Conservation (phyloP, 768 basidiomycete species). For the Lactarius hengduanensis region DNA sequence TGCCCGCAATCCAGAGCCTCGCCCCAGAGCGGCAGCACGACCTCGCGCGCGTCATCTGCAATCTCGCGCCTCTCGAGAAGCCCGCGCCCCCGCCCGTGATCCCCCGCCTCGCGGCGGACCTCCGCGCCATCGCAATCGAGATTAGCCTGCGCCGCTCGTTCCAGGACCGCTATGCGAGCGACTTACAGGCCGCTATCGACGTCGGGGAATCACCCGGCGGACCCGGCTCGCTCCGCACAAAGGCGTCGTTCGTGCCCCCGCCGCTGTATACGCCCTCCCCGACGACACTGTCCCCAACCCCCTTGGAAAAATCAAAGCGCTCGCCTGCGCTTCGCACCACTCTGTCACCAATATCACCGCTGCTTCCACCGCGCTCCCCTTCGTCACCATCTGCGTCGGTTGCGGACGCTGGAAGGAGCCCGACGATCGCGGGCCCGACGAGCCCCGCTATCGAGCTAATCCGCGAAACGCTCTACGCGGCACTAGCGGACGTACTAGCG, state of each 20-base stretch:
- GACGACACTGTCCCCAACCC: constrained; percentile 26
- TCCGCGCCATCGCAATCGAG: constrained; percentile 84
- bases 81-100: constrained; percentile 45
- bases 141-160: constrained; percentile 83
- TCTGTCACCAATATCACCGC: not conserved
- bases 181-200: constrained; percentile 79
- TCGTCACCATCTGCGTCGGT: no score
- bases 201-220: constrained; percentile 41
- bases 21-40: constrained; percentile 70
- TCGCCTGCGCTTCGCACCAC: not conserved
- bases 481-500: constrained; percentile 68
- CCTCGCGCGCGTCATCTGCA: constrained; percentile 77
- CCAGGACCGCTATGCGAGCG: constrained; percentile 72
- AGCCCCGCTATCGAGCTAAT: constrained; percentile 72
- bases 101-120: constrained; percentile 68
- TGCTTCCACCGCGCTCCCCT: no score
- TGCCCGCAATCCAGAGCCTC: constrained; percentile 62
- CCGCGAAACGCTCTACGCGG: constrained; percentile 83
- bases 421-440: constrained; percentile 38
- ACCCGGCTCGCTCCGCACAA: constrained; percentile 37
- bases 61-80: constrained; percentile 45
- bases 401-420: constrained; percentile 5
- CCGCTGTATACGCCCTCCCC: constrained; percentile 49
- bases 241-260: constrained; percentile 68
- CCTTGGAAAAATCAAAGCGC: constrained; percentile 7